These are phyloP conservation scores for Firmiana major DNA, from an alignment of 345 rosid species.

Conservation along the genomic window DNA sequence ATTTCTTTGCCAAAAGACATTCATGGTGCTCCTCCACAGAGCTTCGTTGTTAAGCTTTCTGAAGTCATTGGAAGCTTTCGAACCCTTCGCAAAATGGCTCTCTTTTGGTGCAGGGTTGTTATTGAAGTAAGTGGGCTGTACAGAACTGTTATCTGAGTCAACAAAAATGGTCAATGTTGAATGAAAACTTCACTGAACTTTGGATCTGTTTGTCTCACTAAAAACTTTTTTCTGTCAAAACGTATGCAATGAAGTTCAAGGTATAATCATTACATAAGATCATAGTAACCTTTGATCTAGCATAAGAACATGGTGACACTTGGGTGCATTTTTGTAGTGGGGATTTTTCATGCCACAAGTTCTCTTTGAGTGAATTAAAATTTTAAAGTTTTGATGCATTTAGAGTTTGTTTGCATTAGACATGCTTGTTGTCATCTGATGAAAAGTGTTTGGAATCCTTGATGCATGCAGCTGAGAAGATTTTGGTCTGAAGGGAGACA, in stretches of 20 bases:
- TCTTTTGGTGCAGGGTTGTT: slow-evolving; percentile 81
- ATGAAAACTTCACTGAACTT: slow-evolving; percentile 4
- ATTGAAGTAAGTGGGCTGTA: slow-evolving; percentile 60
- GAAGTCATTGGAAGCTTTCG: slow-evolving; percentile 90
- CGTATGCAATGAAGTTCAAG: background rate
- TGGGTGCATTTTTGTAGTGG: background rate
- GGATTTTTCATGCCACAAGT: background rate
- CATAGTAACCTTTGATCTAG: background rate
- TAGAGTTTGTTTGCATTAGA: background rate
- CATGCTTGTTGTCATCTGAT: slow-evolving; percentile 18
- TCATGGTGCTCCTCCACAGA: slow-evolving; percentile 77
- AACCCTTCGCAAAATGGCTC: slow-evolving; percentile 68
- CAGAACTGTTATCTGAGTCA: background rate
- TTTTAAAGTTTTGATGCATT: background rate
- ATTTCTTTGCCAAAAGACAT: slow-evolving; percentile 63
- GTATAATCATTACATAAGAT: background rate
- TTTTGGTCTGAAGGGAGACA: slow-evolving; percentile 70
- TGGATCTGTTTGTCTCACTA: background rate
- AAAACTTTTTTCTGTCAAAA: background rate
- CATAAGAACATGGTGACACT: background rate
- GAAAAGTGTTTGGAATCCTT: slow-evolving; percentile 13
- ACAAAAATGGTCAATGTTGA: background rate
- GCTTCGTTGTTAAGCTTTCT: slow-evolving; percentile 77
- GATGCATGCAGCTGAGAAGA: slow-evolving; percentile 63
- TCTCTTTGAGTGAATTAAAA: background rate